These are phyloP conservation scores for Hansfordia pulvinata DNA, from an alignment of 2,329 filamentous ascomycete genomes.

Conservation along the genomic window DNA sequence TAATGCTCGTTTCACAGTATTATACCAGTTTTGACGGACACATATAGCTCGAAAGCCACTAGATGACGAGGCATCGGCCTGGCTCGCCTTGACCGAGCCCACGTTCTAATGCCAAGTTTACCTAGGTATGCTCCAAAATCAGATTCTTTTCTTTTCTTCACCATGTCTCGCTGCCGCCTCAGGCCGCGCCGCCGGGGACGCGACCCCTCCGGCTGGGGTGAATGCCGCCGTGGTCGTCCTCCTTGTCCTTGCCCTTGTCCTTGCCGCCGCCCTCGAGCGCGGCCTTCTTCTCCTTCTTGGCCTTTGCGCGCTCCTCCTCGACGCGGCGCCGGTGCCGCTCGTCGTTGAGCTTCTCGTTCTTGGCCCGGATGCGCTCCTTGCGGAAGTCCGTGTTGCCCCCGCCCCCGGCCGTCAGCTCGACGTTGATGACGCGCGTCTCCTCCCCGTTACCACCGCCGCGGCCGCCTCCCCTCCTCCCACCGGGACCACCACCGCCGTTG, in stretches of 20 bases:
- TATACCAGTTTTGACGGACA: no score
- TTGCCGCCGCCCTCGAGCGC: conserved; percentile 12
- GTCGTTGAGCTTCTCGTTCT: conserved; percentile 77
- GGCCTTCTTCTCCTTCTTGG: conserved; percentile 18
- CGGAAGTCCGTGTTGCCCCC: conserved; percentile 65
- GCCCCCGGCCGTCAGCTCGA: conserved; percentile 85
- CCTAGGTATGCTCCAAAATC: background rate
- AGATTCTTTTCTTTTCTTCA: background rate
- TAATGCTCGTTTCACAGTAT: no score
- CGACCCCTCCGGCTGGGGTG: conserved; percentile 36
- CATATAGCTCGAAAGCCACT: no score
- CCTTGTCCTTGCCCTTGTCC: conserved; percentile 14
- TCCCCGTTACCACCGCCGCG: no score
- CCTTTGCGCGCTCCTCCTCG: conserved; percentile 25
- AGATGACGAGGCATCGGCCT: no score
- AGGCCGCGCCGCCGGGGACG: conserved; percentile 6
- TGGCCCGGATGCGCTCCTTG: conserved; percentile 64
- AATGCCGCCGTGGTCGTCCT: conserved; percentile 17
- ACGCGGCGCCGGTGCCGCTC: conserved; percentile 35
- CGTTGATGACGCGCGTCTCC: conserved; percentile 61
- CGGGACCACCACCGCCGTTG: no score
- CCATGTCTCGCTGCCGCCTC: background rate
- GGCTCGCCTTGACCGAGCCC: no score
- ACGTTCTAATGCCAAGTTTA: no score
- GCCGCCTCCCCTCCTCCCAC: no score